These are phyloP conservation scores for Acanthamoeba triangularis DNA, from an alignment of 208 protist species.

Conservation along the genomic window DNA sequence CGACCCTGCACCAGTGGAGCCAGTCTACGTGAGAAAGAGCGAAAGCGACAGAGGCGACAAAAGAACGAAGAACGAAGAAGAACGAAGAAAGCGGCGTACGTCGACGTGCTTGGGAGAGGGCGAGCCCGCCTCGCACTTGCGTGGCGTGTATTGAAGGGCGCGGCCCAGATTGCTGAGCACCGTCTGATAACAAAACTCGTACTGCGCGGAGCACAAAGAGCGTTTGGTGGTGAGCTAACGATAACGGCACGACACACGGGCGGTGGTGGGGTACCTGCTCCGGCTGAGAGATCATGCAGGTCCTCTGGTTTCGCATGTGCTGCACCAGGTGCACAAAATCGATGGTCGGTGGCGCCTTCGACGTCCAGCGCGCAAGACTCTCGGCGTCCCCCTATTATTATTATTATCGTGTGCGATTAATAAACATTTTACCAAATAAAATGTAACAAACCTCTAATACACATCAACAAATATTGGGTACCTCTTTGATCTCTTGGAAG, in stretches of 20 bases:
- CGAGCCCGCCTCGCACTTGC: not conserved
- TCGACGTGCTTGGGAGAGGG: not conserved
- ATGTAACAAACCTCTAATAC: not conserved
- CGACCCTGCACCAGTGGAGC: not conserved
- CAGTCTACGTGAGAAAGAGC: not conserved
- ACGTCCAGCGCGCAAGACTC: not conserved
- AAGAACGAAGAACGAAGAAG: too few species aligned
- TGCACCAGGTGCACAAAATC: slow-evolving; percentile 67
- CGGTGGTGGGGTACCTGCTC: not conserved
- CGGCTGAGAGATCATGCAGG: slow-evolving; percentile 33
- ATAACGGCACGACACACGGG: not conserved
- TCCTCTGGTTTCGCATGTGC: slow-evolving; percentile 61
- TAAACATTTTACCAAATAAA: not conserved
- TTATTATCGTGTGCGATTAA: not conserved
- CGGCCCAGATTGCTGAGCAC: slow-evolving; percentile 11
- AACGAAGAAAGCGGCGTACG: not conserved
- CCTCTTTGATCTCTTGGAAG: not conserved
- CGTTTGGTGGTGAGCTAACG: not conserved
- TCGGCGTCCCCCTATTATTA: slow-evolving; percentile 9
- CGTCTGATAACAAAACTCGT: slow-evolving; percentile 56
- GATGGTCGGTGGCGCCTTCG: not conserved
- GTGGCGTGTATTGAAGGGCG: not conserved
- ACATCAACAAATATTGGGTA: not conserved
- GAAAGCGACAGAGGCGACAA: too few species aligned
- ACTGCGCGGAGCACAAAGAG: not conserved